These are phyloP conservation scores for Cordyceps javanica DNA, from an alignment of 2,329 filamentous ascomycete genomes.

Conservation along the genomic window DNA sequence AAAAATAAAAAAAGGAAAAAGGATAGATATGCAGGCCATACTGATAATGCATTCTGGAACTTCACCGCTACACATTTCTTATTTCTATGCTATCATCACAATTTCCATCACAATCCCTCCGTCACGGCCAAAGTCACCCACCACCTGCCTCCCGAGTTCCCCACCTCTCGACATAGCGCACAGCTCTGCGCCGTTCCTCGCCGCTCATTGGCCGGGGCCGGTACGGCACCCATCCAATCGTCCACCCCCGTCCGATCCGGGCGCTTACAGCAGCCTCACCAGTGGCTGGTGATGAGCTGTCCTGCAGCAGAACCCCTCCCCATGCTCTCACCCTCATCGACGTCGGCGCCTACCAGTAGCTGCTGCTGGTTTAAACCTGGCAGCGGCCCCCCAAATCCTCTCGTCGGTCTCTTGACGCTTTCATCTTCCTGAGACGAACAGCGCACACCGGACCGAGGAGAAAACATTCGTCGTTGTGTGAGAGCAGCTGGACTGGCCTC, in stretches of 20 bases:
- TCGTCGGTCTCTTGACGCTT: background rate
- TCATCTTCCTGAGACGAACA: background rate
- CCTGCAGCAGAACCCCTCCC: conserved; percentile 5
- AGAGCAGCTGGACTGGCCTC: conserved; percentile 3
- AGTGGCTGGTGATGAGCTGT: conserved; percentile 2
- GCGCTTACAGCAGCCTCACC: conserved; percentile 12
- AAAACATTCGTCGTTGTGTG: background rate
- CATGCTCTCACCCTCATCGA: background rate
- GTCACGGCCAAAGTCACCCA: no score
- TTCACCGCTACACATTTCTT: background rate
- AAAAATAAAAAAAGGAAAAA: no score
- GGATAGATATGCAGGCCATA: no score
- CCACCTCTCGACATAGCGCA: background rate
- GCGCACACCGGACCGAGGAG: background rate
- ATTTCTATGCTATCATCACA: background rate
- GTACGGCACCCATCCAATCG: conserved; percentile 7
- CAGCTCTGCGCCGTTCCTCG: background rate
- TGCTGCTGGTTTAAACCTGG: conserved; percentile 5
- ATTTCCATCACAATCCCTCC: background rate
- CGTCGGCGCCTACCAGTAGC: background rate
- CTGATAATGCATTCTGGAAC: background rate
- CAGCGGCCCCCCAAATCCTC: background rate
- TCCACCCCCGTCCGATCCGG: conserved; percentile 5
- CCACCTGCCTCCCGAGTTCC: background rate
- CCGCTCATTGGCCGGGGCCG: conserved; percentile 4